A percentile compares a stretch with the other conserved stretches of the same genome.
These are phyloP conservation scores for Oryza glumipatula DNA, from an alignment of 176 grass and related monocot species.

Conservation along the genomic window DNA sequence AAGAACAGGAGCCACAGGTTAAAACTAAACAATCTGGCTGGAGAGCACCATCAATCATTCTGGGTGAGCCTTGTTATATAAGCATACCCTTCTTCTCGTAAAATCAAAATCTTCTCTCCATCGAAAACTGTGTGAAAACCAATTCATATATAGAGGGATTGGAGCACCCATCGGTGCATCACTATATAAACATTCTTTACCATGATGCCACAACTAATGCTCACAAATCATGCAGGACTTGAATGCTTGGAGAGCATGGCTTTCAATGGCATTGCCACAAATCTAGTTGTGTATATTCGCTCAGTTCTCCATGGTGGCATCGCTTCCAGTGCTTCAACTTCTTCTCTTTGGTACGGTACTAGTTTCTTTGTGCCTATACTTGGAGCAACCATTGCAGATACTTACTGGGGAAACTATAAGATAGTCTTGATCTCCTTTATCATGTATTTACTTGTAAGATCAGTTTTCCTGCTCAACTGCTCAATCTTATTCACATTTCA, in stretches of 20 bases:
- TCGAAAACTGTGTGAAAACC: background rate
- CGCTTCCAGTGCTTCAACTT: slow-evolving; percentile 74
- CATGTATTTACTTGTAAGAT: slow-evolving; percentile 78
- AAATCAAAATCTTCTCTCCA: background rate
- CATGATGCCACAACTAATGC: background rate
- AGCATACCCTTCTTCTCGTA: background rate
- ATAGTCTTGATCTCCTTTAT: slow-evolving; percentile 66
- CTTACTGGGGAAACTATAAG: slow-evolving; percentile 75
- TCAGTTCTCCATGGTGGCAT: slow-evolving; percentile 64
- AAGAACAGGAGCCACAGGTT: slow-evolving; percentile 22
- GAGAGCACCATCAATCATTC: slow-evolving; percentile 57
- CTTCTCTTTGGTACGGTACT: slow-evolving; percentile 78
- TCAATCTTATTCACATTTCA: slow-evolving; percentile 22
- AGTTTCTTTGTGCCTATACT: slow-evolving; percentile 80
- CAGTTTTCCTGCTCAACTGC: slow-evolving; percentile 14
- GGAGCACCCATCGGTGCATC: background rate
- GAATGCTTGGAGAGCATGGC: slow-evolving; percentile 86
- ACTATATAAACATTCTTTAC: slow-evolving; percentile 6
- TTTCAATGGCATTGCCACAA: slow-evolving; percentile 76
- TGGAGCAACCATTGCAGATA: slow-evolving; percentile 71
- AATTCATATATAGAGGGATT: background rate
- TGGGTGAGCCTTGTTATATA: slow-evolving; percentile 54
- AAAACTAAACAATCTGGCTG: slow-evolving; percentile 35
- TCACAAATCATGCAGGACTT: slow-evolving; percentile 51
- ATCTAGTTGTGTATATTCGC: slow-evolving; percentile 76